Evolutionary conservation across 2,329 filamentous ascomycete genomes (phyloP).

Genomic region (Colletotrichum paranaense): DNA sequence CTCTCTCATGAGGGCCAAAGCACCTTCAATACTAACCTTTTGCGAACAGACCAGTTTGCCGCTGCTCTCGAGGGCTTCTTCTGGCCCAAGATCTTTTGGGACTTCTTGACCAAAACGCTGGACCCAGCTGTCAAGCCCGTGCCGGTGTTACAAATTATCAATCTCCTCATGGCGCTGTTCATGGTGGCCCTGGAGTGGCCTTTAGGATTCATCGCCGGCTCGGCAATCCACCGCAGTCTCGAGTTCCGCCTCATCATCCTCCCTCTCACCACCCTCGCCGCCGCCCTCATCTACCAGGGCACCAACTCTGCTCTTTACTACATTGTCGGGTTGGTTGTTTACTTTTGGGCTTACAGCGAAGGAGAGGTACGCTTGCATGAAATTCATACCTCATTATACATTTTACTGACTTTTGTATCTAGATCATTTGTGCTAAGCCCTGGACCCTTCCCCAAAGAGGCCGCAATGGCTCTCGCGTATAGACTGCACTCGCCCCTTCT

Average conservation of each 20-base stretch:
- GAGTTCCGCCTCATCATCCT: constrained; percentile 86
- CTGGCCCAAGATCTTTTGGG: constrained; percentile 99
- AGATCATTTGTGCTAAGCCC: constrained; percentile 76
- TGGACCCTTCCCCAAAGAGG: constrained; percentile 75
- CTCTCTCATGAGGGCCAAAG: not conserved
- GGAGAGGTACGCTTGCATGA: constrained; percentile 76
- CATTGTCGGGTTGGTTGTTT: constrained; percentile 83
- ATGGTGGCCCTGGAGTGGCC: constrained; percentile 94
- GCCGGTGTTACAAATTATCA: constrained; percentile 91
- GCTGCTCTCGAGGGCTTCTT: constrained; percentile 90
- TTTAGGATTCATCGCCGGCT: constrained; percentile 79
- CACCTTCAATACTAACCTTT: constrained; percentile 40
- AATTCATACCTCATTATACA: not conserved
- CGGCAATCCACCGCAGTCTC: constrained; percentile 84
- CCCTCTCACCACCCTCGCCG: constrained; percentile 80
- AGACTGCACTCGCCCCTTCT: not conserved
- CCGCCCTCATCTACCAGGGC: constrained; percentile 87
- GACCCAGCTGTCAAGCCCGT: constrained; percentile 87
- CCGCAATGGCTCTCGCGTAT: constrained; percentile 39
- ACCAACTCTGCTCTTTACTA: constrained; percentile 96
- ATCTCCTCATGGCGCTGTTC: constrained; percentile 82
- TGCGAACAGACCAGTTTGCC: constrained; percentile 82
- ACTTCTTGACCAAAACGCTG: constrained; percentile 92
- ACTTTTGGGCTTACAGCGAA: constrained; percentile 98
- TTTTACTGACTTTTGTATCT: constrained; percentile 35